Percentiles rank a stretch among this genome's conserved stretches.
These are phyloP conservation scores for Cystobasidiaceae sp. DNA, from an alignment of 1,284 basidiomycete genomes.

Conservation along the genomic window DNA sequence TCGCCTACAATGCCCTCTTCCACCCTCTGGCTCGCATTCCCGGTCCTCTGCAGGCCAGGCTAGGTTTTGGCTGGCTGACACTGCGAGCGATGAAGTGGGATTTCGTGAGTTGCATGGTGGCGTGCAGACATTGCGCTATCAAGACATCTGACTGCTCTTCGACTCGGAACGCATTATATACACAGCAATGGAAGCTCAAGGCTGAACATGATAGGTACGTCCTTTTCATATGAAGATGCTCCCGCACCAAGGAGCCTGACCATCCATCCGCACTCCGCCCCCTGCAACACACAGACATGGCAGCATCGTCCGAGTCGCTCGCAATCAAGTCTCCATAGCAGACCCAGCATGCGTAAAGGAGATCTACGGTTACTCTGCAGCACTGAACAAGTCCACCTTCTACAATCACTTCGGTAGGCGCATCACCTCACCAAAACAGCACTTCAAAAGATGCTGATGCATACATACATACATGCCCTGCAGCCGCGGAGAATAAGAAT, in stretches of 20 bases:
- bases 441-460: background rate
- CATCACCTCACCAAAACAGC: too few relatives aligned
- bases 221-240: background rate
- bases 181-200: slow-evolving; percentile 2
- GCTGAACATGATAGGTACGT: background rate
- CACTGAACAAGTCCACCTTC: background rate
- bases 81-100: background rate
- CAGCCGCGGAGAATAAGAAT: background rate
- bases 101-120: background rate
- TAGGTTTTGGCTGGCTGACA: slow-evolving; percentile 1
- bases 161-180: background rate
- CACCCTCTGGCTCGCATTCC: background rate
- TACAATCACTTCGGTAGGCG: slow-evolving; percentile 1
- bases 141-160: background rate
- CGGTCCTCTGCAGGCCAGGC: background rate
- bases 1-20: background rate
- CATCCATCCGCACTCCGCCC: background rate
- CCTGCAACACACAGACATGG: background rate
- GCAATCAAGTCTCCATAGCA: background rate
- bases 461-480: background rate
- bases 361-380: background rate
- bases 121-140: background rate
- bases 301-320: background rate
- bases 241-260: background rate
- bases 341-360: background rate